Evolutionary conservation across 169 alveolate species (phyloP).

Genomic region (Neospora caninum): DNA sequence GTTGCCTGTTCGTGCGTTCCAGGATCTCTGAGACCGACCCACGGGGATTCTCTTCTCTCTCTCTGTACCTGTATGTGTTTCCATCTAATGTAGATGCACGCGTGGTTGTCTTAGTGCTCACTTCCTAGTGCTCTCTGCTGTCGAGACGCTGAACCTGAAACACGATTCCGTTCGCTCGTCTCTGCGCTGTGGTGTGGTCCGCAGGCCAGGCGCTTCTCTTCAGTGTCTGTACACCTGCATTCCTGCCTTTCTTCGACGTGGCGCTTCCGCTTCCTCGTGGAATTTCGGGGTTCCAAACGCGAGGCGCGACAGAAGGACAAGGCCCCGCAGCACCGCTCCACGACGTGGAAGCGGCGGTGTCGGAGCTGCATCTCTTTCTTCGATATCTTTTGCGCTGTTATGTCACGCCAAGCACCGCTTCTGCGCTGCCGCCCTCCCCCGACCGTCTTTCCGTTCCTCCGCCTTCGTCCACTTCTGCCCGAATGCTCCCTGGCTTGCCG

Average conservation of each 20-base stretch:
- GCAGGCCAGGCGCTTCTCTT: slow-evolving; percentile 4
- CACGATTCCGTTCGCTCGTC: neutral
- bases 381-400: neutral
- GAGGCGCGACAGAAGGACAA: neutral
- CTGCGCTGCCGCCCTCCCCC: neutral
- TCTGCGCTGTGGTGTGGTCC: neutral
- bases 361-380: neutral
- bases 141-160: neutral
- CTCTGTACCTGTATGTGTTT: too few species aligned
- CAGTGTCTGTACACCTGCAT: neutral
- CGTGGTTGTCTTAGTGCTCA: too few species aligned
- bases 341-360: neutral
- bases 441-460: neutral
- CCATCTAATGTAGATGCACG: too few species aligned
- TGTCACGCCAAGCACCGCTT: too few species aligned
- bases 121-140: too few species aligned
- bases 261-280: neutral
- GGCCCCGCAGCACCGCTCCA: neutral
- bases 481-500: too few species aligned
- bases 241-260: neutral
- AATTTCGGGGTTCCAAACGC: neutral
- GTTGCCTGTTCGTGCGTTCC: too few species aligned
- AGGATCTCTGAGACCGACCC: too few species aligned
- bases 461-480: too few species aligned
- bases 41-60: too few species aligned